These are phyloP conservation scores for Agrocybe chaxingu DNA, from an alignment of 768 basidiomycete species.

Conservation along the genomic window DNA sequence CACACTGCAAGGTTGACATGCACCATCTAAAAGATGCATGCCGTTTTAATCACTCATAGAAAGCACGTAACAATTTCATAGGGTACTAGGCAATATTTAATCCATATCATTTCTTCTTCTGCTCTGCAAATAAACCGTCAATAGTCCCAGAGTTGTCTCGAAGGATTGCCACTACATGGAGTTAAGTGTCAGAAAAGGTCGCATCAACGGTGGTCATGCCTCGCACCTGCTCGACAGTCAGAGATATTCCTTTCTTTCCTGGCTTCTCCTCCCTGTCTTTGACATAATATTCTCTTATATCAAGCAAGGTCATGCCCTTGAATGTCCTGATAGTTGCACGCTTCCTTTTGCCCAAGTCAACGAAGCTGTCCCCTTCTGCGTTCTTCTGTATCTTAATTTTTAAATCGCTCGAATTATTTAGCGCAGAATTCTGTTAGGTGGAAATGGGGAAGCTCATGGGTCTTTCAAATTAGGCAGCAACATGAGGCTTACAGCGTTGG, in stretches of 20 bases:
- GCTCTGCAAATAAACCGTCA: conserved; percentile 45
- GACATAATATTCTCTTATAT: conserved; percentile 74
- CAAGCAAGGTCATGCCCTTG: conserved; percentile 54
- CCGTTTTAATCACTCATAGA: conserved; percentile 1
- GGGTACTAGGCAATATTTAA: neutral
- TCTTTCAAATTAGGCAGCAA: no score
- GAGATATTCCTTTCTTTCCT: conserved; percentile 78
- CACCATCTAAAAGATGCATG: neutral
- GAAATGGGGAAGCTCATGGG: no score
- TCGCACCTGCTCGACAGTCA: conserved; percentile 59
- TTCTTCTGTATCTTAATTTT: conserved; percentile 24
- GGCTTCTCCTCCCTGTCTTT: conserved; percentile 59
- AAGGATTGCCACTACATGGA: conserved; percentile 52
- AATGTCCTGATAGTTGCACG: conserved; percentile 53
- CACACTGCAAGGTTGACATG: conserved; percentile 8
- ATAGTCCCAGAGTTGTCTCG: conserved; percentile 42
- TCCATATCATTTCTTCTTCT: conserved; percentile 25
- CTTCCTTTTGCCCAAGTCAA: conserved; percentile 72
- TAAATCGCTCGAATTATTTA: neutral
- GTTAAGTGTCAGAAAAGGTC: neutral
- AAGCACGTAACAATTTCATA: conserved; percentile 1
- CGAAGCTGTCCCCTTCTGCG: conserved; percentile 47
- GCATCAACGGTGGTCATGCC: no score
- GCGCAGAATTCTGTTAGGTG: no score
- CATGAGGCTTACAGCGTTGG: no score